A percentile compares a stretch with the other conserved stretches of the same genome.
Evolutionary conservation across 495 filamentous ascomycete genomes (phyloP).

Genomic region (Penicillium psychrofluorescens): DNA sequence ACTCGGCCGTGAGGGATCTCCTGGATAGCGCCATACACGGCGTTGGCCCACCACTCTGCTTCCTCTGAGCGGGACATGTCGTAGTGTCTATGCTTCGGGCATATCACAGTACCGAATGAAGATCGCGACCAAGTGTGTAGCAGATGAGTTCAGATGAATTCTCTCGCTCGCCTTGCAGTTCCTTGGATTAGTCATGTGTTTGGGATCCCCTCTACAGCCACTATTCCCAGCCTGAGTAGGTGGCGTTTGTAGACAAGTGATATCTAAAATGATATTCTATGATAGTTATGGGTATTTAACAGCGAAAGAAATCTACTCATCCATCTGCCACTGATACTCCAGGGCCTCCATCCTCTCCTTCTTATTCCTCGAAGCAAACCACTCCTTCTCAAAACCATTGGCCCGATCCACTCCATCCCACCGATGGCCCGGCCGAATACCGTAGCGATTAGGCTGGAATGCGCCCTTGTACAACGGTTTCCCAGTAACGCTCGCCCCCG

Average conservation of each 20-base stretch:
- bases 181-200: no score
- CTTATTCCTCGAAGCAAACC: conserved; percentile 80
- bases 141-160: no score
- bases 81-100: not conserved
- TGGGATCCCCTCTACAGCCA: no score
- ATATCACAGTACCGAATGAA: no score
- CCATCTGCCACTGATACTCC: conserved; percentile 95
- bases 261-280: no score
- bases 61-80: conserved; percentile 73
- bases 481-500: conserved; percentile 44
- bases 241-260: no score
- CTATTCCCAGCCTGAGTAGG: no score
- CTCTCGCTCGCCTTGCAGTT: no score
- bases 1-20: conserved; percentile 78
- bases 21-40: conserved; percentile 76
- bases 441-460: conserved; percentile 85
- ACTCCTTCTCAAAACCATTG: conserved; percentile 92
- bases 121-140: no score
- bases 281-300: no score
- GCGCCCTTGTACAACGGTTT: conserved; percentile 73
- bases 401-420: conserved; percentile 98
- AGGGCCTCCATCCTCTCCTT: conserved; percentile 64
- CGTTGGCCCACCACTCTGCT: conserved; percentile 73
- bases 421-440: conserved; percentile 80
- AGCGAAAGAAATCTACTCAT: conserved; percentile 46